Evolutionary conservation across 2,329 filamentous ascomycete species (phyloP).

Genomic region (Xylariaceae sp.): DNA sequence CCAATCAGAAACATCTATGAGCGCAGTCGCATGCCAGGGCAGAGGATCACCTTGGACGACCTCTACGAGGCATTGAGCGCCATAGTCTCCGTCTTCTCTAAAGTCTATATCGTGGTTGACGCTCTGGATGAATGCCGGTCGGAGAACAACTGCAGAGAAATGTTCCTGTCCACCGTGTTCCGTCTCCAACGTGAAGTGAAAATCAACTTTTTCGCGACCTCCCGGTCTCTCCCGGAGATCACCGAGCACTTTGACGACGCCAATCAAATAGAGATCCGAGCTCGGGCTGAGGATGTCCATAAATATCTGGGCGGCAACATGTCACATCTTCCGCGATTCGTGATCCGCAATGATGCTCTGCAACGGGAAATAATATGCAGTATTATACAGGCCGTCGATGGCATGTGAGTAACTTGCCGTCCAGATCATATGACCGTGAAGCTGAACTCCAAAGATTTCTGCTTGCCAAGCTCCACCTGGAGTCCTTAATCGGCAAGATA

Average conservation of each 20-base stretch:
- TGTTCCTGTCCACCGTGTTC: conserved; percentile 8
- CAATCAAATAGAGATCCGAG: conserved; percentile 22
- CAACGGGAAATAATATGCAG: not conserved
- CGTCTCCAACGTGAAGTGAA: conserved; percentile 4
- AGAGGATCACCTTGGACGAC: conserved; percentile 9
- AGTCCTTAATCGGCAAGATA: conserved; percentile 23
- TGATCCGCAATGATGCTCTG: not conserved
- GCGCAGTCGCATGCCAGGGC: conserved; percentile 16
- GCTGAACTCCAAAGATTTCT: conserved; percentile 26
- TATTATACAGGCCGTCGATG: conserved; percentile 16
- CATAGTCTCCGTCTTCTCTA: conserved; percentile 8
- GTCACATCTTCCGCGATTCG: conserved; percentile 6
- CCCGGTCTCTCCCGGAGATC: conserved; percentile 11
- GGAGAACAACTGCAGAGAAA: conserved; percentile 2
- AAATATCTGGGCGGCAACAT: conserved; percentile 19
- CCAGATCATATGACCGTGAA: not conserved
- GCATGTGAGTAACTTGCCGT: conserved; percentile 20
- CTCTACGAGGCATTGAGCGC: conserved; percentile 5
- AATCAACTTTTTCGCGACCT: conserved; percentile 12
- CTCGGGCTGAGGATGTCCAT: conserved; percentile 21
- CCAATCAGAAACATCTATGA: conserved; percentile 5
- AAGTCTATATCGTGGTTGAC: conserved; percentile 14
- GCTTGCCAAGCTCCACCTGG: conserved; percentile 27
- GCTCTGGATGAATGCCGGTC: conserved; percentile 12
- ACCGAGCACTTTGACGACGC: conserved; percentile 4